A percentile compares a stretch with the other conserved stretches of the same genome.
Conservation (phyloP, 352 stramenopile genomes). For the Globisporangium lucens region DNA sequence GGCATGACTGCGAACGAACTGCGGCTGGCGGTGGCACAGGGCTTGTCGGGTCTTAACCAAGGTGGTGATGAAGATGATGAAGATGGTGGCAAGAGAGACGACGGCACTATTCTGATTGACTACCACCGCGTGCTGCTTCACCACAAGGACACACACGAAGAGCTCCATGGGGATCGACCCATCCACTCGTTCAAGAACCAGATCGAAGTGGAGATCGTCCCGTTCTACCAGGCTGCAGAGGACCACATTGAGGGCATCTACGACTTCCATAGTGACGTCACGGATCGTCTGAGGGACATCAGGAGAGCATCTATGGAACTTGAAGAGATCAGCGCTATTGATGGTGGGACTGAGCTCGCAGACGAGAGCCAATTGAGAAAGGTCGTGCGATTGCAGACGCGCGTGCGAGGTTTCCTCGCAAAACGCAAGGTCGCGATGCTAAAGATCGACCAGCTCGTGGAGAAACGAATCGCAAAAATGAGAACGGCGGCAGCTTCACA, state of each 20-base stretch:
- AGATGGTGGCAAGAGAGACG: background rate
- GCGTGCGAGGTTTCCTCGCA: constrained; percentile 42
- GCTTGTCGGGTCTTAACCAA: constrained; percentile 22
- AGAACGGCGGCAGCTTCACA: constrained; percentile 17
- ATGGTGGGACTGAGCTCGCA: too few species aligned
- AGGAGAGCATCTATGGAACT: constrained; percentile 24
- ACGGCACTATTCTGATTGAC: constrained; percentile 11
- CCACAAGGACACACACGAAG: constrained; percentile 21
- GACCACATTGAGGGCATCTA: constrained; percentile 33
- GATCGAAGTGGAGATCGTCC: constrained; percentile 44
- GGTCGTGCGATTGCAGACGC: constrained; percentile 41
- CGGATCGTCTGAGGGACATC: constrained; percentile 28
- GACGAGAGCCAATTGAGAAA: constrained; percentile 8
- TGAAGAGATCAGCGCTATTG: background rate
- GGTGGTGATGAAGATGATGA: background rate
- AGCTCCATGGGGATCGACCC: constrained; percentile 24
- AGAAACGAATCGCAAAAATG: constrained; percentile 38
- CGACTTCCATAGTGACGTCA: constrained; percentile 30
- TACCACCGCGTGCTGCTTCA: constrained; percentile 42
- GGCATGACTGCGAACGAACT: constrained; percentile 65
- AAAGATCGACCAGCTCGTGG: constrained; percentile 53
- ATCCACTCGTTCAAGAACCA: constrained; percentile 26
- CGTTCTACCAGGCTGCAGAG: constrained; percentile 23
- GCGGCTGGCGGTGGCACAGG: constrained; percentile 38
- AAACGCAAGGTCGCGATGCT: constrained; percentile 34